Base-by-base conservation (phyloP, 345 rosid genomes). In the Nephelium lappaceum region DNA sequence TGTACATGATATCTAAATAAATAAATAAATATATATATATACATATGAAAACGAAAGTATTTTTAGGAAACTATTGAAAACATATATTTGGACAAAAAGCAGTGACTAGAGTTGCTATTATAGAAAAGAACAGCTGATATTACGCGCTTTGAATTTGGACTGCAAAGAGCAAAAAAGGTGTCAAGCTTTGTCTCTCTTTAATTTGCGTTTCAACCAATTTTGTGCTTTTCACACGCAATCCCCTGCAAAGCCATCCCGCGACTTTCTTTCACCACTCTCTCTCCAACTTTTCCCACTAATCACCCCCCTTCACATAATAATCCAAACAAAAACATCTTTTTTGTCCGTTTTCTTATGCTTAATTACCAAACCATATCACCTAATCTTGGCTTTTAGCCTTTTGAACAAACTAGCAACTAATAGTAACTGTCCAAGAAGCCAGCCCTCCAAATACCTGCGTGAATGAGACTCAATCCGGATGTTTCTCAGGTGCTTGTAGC, bases 151-250 rank as follows among this genome's bases (percentile, higher is more conserved):
- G 19, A 55, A 72, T 14, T 65, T 65, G 18, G 43, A 39, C 31
- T 1, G 21, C 31, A 27, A 27, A 27, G 3, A 31, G 3, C 2
- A 38, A 72, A 57, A 23, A 49, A 70, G 49, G 10, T 38, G 43
- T 11, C 16, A 12, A 31, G 21, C 41, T 12, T 24, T 67, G 55
- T 64, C 15, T 11, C 21, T 43, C 31, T 47, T 72, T 62, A 38
- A 42, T 51, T 63, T 49, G 73, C 45, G 27, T 79, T 78, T 79
- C 82, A 85, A 79, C 85, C 65, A 80, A 80, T 80, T 83, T 78
- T 78, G 73, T 78, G 80, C 87, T 82, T 85, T 87, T 84, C 86
- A 86, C 87, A 87, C 85, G 82, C 88, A 82, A 80, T 72, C 36
- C 80, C 77, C 87, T 83, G 85, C 82, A 81, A 80, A 82, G 78